Evolutionary conservation across 345 rosid species (phyloP).

Genomic region (Litchi chinensis): DNA sequence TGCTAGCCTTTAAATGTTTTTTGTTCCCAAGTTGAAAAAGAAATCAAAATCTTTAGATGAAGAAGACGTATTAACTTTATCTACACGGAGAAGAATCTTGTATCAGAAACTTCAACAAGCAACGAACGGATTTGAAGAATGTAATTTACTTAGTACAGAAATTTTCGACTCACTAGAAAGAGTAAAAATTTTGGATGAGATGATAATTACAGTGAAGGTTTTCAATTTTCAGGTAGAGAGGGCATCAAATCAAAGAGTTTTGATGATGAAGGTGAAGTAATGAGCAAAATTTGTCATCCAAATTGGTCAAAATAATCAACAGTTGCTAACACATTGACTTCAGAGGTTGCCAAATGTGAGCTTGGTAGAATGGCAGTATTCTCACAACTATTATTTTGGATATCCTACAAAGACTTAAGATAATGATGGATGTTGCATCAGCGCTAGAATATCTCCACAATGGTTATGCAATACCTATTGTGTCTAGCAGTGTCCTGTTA

Average conservation of each 20-base stretch:
- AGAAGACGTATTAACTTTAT: background rate
- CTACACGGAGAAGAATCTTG: background rate
- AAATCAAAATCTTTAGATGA: background rate
- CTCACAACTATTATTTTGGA: background rate
- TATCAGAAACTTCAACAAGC: background rate
- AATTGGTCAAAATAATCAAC: conserved; percentile 19
- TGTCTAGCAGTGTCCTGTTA: too few relatives aligned
- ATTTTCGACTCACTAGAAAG: background rate
- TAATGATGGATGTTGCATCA: too few relatives aligned
- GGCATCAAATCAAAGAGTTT: conserved; percentile 18
- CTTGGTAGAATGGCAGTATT: background rate
- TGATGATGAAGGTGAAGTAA: conserved; percentile 20
- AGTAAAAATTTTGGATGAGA: background rate
- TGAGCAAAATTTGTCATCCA: conserved; percentile 23
- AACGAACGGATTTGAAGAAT: background rate
- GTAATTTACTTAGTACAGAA: conserved; percentile 1
- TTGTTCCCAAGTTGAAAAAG: background rate
- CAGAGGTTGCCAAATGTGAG: conserved; percentile 4
- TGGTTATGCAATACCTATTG: too few relatives aligned
- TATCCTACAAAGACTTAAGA: too few relatives aligned
- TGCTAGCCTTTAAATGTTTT: background rate
- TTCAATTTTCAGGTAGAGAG: conserved; percentile 7
- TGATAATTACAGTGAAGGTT: conserved; percentile 10
- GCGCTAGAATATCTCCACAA: too few relatives aligned
- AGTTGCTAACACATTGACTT: conserved; percentile 11